These are phyloP conservation scores for Suillus hirtellus DNA, from an alignment of 768 basidiomycete species.

Conservation along the genomic window DNA sequence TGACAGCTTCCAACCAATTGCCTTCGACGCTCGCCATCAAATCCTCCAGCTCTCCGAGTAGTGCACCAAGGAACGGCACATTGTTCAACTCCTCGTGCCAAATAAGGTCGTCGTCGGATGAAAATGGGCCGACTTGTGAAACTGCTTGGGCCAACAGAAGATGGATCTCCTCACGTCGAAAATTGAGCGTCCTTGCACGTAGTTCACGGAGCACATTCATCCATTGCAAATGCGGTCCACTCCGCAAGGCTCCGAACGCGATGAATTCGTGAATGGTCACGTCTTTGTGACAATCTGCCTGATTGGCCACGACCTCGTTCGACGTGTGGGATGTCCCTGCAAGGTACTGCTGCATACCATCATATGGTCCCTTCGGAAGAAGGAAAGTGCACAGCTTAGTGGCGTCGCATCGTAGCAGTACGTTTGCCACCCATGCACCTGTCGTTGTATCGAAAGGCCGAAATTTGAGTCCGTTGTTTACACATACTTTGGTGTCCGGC, in stretches of 20 bases:
- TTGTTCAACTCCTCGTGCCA: slow-evolving; percentile 44
- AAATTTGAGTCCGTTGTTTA: slow-evolving; percentile 37
- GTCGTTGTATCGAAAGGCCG: slow-evolving; percentile 31
- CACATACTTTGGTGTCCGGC: slow-evolving; percentile 22
- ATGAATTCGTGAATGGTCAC: slow-evolving; percentile 47
- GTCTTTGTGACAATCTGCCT: slow-evolving; percentile 40
- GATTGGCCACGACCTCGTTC: slow-evolving; percentile 45
- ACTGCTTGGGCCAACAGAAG: slow-evolving; percentile 44
- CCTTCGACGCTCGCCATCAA: slow-evolving; percentile 36
- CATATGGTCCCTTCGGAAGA: slow-evolving; percentile 36
- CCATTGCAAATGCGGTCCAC: slow-evolving; percentile 49
- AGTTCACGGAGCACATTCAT: slow-evolving; percentile 49
- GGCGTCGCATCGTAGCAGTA: slow-evolving; percentile 14
- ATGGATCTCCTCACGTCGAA: slow-evolving; percentile 42
- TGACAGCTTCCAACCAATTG: slow-evolving; percentile 42
- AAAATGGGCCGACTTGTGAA: slow-evolving; percentile 42
- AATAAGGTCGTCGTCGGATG: slow-evolving; percentile 16
- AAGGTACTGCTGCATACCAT: slow-evolving; percentile 37
- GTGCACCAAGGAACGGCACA: slow-evolving; percentile 33
- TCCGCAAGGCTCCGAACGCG: slow-evolving; percentile 46
- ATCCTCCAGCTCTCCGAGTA: slow-evolving; percentile 38
- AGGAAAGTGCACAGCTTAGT: slow-evolving; percentile 31
- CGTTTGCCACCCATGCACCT: slow-evolving; percentile 15
- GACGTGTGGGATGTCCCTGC: slow-evolving; percentile 37
- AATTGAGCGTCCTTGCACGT: slow-evolving; percentile 37